Percentiles rank a stretch among this genome's conserved stretches.
Conservation (phyloP, 805 yeast genomes). For the Ogataea trehaloabstinens region DNA sequence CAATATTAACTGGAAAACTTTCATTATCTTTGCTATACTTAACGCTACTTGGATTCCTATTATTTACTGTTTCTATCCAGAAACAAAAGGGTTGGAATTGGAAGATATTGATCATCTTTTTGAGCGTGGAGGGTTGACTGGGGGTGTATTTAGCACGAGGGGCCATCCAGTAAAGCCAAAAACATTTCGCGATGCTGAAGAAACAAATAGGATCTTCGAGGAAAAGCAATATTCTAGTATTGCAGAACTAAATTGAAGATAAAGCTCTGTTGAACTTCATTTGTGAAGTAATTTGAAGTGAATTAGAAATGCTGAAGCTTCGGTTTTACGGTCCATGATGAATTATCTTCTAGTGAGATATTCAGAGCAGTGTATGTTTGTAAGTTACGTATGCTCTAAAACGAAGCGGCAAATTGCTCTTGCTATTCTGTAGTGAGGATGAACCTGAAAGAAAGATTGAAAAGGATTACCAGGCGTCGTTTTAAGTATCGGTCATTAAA, state of each 20-base stretch:
- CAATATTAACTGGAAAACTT: conserved; percentile 39
- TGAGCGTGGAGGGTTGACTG: conserved; percentile 14
- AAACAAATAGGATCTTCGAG: conserved; percentile 3
- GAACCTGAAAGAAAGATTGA: too few relatives aligned
- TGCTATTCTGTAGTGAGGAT: too few relatives aligned
- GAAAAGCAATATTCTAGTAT: conserved; percentile 5
- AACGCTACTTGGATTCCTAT: conserved; percentile 39
- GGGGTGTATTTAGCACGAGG: conserved; percentile 14
- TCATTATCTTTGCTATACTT: conserved; percentile 42
- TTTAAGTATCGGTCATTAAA: too few relatives aligned
- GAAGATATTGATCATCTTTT: conserved; percentile 33
- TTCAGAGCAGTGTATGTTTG: too few relatives aligned
- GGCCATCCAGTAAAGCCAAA: conserved; percentile 13
- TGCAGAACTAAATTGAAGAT: conserved; percentile 3
- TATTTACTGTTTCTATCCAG: conserved; percentile 41
- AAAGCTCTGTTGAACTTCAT: too few relatives aligned
- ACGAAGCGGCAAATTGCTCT: too few relatives aligned
- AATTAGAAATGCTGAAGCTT: too few relatives aligned
- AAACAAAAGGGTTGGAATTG: conserved; percentile 43
- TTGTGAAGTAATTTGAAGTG: too few relatives aligned
- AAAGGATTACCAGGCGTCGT: too few relatives aligned
- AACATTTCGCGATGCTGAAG: conserved; percentile 7
- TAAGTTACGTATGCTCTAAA: too few relatives aligned
- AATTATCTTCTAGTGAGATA: too few relatives aligned
- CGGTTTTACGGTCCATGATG: too few relatives aligned